These are phyloP conservation scores for Penicillium alfredii DNA, from an alignment of 495 filamentous ascomycete genomes.

Conservation along the genomic window DNA sequence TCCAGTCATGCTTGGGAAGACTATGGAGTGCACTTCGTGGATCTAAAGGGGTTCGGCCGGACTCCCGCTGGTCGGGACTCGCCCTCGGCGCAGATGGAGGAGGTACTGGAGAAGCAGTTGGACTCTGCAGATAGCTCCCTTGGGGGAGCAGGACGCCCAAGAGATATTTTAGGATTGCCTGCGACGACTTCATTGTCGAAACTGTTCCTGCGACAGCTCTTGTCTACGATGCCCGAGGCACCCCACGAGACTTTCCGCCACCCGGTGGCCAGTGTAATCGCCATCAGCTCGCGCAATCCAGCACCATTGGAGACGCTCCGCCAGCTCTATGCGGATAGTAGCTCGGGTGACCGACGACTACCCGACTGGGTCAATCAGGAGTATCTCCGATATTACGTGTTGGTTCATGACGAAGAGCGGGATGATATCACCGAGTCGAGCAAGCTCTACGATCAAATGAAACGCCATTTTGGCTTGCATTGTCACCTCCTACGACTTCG, in stretches of 20 bases:
- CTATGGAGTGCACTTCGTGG: slow-evolving; percentile 79
- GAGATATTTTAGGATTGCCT: slow-evolving; percentile 27
- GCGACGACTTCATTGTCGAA: slow-evolving; percentile 63
- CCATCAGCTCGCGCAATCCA: slow-evolving; percentile 80
- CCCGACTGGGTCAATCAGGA: slow-evolving; percentile 83
- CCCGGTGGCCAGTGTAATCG: slow-evolving; percentile 92
- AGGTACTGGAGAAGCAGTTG: slow-evolving; percentile 48
- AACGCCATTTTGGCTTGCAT: slow-evolving; percentile 89
- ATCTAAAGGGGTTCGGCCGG: slow-evolving; percentile 32
- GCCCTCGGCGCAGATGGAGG: slow-evolving; percentile 51
- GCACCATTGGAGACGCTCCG: slow-evolving; percentile 78
- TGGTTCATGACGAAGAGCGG: slow-evolving; percentile 94
- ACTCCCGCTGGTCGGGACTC: slow-evolving; percentile 16
- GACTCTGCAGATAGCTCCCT: slow-evolving; percentile 28
- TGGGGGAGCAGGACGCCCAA: slow-evolving; percentile 30
- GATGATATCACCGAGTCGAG: slow-evolving; percentile 88
- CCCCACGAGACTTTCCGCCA: slow-evolving; percentile 92
- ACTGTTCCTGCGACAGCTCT: slow-evolving; percentile 71
- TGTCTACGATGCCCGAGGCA: slow-evolving; percentile 68
- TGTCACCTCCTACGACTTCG: slow-evolving; percentile 86
- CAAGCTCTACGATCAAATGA: slow-evolving; percentile 93
- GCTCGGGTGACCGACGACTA: slow-evolving; percentile 55
- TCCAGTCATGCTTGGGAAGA: slow-evolving; percentile 79
- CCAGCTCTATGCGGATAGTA: slow-evolving; percentile 72
- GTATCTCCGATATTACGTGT: slow-evolving; percentile 89